Evolutionary conservation across 202 grass and related monocot genomes (phyloP), one percentile per base, ranked within the genome.

Genomic region (Bolboschoenoplectus hybrid): DNA sequence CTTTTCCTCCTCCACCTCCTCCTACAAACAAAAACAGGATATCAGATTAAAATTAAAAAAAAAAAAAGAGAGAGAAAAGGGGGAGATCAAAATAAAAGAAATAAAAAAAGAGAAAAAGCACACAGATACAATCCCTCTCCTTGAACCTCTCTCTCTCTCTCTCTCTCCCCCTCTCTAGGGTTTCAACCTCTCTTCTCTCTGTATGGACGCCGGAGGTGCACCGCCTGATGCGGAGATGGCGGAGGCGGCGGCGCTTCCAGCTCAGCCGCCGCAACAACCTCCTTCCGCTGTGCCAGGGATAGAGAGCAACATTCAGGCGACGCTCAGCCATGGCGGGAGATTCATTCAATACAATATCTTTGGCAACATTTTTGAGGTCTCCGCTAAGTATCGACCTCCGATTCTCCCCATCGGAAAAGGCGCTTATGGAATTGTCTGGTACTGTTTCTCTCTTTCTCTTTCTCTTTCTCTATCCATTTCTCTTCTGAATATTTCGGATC

Each of bases 281-380:
- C 34, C 9, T 1, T 2, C 10, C 53, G 68, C 44, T 46, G 4
- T 56, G 49, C 52, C 73, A 2, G 89, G 76, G 11, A 80, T 87
- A 56, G 89, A 90, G 89, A 89, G 92, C 1, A 94, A 94, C 86
- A 92, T 97, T 85, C 92, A 97, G 84, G 89, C 89, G 5, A 91
- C 90, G 86, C 87, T 94, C 12, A 97, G 87, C 90, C 90, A 94
- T 70, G 92, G 90, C 78, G 94, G 94, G 38, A 74, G 89, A 58
- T 97, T 97, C 89, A 92, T 97, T 82, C 94, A 94, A 87, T 97
- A 97, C 90, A 94, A 94, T 84, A 94, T 97, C 77, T 97, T 97
- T 88, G 94, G 94, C 81, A 97, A 97, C 87, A 83, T 97, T 79
- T 97, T 97, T 83, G 94, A 92, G 90, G 90, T 97, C 82, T 94